A percentile compares a stretch with the other conserved stretches of the same genome.
phyloP scores from a whole-genome alignment of 2,329 filamentous ascomycete genomes.

The Aspergillus tanneri region DNA sequence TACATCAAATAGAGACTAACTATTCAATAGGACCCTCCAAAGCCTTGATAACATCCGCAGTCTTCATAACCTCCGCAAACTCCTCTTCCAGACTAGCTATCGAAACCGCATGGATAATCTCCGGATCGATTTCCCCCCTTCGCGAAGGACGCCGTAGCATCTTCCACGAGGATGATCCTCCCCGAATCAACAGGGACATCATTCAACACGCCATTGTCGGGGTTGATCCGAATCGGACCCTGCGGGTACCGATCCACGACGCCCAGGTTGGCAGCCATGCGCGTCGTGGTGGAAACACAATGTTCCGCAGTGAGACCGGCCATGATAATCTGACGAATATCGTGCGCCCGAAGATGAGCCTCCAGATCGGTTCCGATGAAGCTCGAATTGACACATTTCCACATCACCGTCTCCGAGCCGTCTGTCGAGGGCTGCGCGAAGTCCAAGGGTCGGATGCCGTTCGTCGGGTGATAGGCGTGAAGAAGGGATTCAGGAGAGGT shows the following conservation, averaged over 20 bases:
- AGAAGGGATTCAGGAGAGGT: slow-evolving; percentile 35
- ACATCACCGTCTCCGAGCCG: slow-evolving; percentile 40
- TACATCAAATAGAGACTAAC: slow-evolving; percentile 6
- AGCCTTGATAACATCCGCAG: slow-evolving; percentile 37
- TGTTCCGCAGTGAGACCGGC: slow-evolving; percentile 51
- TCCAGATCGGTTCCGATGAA: slow-evolving; percentile 50
- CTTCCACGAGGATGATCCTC: slow-evolving; percentile 44
- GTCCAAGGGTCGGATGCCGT: slow-evolving; percentile 30
- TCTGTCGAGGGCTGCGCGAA: slow-evolving; percentile 32
- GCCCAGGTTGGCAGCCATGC: slow-evolving; percentile 50
- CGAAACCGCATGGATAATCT: slow-evolving; percentile 47
- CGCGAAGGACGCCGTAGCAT: slow-evolving; percentile 50
- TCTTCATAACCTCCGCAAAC: slow-evolving; percentile 45
- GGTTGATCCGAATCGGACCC: slow-evolving; percentile 4
- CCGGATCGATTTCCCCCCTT: slow-evolving; percentile 47
- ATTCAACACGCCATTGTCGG: slow-evolving; percentile 16
- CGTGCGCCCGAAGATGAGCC: slow-evolving; percentile 32
- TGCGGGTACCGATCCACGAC: slow-evolving; percentile 38
- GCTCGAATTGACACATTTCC: slow-evolving; percentile 49
- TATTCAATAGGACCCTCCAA: no score
- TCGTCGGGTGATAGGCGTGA: slow-evolving; percentile 33
- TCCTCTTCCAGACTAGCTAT: slow-evolving; percentile 48
- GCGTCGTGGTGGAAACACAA: slow-evolving; percentile 50
- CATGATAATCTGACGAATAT: slow-evolving; percentile 42
- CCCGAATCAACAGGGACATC: slow-evolving; percentile 25